These are phyloP conservation scores for Linaria vulgaris DNA, from an alignment of 257 asterid genomes.

Conservation along the genomic window DNA sequence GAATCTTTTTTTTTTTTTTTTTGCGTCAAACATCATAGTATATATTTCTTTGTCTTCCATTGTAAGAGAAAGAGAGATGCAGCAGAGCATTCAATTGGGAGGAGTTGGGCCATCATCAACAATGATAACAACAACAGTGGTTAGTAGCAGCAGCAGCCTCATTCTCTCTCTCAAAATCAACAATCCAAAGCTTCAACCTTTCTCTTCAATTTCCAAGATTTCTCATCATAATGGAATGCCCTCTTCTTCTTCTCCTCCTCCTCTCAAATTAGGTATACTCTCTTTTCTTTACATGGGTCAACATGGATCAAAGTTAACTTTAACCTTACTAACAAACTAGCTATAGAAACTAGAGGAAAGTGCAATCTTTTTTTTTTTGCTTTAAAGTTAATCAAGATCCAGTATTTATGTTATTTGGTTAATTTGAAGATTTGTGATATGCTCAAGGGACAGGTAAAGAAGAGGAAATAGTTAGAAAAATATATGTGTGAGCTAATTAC, in stretches of 20 bases:
- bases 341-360: not conserved
- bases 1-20: too few relatives aligned
- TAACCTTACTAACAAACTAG: not conserved
- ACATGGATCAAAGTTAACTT: not conserved
- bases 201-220: conserved; percentile 32
- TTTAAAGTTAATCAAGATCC: conserved; percentile 10
- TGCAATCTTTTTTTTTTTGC: conserved; percentile 8
- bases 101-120: conserved; percentile 30
- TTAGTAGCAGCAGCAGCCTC: conserved; percentile 26
- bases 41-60: conserved; percentile 29
- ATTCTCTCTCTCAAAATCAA: conserved; percentile 32
- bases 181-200: conserved; percentile 31
- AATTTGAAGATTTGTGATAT: not conserved
- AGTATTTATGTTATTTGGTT: not conserved
- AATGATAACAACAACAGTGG: conserved; percentile 15
- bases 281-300: conserved; percentile 1
- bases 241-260: conserved; percentile 25
- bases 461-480: too few relatives aligned
- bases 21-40: too few relatives aligned
- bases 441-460: too few relatives aligned
- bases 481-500: too few relatives aligned
- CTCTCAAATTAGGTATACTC: conserved; percentile 38
- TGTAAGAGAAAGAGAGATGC: conserved; percentile 22
- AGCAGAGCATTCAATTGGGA: conserved; percentile 40
- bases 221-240: conserved; percentile 29